Percentiles rank a stretch among this genome's conserved stretches.
These are phyloP conservation scores for Trichoderma orchidacearum DNA, from an alignment of 495 filamentous ascomycete species.

Conservation along the genomic window DNA sequence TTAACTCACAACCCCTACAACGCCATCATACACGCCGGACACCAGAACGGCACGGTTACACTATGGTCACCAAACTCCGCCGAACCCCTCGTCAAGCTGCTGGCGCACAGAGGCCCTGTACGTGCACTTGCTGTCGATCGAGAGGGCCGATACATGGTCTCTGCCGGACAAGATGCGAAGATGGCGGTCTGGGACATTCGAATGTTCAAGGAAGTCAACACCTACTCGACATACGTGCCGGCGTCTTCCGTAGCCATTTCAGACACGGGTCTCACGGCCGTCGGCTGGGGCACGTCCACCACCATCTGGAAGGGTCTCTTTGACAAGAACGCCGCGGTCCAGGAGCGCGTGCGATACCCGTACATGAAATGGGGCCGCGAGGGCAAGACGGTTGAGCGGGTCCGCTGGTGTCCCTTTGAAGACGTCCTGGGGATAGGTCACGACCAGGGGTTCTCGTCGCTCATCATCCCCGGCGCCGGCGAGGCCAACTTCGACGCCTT, in stretches of 20 bases:
- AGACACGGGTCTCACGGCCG: slow-evolving; percentile 72
- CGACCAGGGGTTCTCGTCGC: slow-evolving; percentile 70
- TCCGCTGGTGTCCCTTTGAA: slow-evolving; percentile 90
- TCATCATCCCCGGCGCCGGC: slow-evolving; percentile 84
- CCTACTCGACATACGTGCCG: slow-evolving; percentile 75
- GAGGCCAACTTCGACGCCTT: slow-evolving; percentile 94
- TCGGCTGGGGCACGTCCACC: slow-evolving; percentile 83
- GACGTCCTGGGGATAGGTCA: slow-evolving; percentile 81
- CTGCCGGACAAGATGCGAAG: slow-evolving; percentile 75
- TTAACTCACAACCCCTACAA: slow-evolving; percentile 82
- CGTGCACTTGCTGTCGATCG: slow-evolving; percentile 74
- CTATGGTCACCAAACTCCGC: slow-evolving; percentile 91
- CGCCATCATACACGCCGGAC: slow-evolving; percentile 79
- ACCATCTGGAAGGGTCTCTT: slow-evolving; percentile 86
- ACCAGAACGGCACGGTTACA: slow-evolving; percentile 87
- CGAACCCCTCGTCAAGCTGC: slow-evolving; percentile 77
- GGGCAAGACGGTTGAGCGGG: slow-evolving; percentile 62
- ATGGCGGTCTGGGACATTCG: slow-evolving; percentile 97
- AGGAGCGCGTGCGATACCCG: slow-evolving; percentile 70
- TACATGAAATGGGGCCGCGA: slow-evolving; percentile 93
- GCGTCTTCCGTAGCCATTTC: slow-evolving; percentile 78
- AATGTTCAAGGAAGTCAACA: slow-evolving; percentile 83
- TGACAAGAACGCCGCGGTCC: slow-evolving; percentile 46
- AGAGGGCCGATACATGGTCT: slow-evolving; percentile 90
- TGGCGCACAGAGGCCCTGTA: slow-evolving; percentile 93